phyloP scores from a whole-genome alignment of 176 grass and related monocot genomes.

The Ampelocalamus luodianensis region DNA sequence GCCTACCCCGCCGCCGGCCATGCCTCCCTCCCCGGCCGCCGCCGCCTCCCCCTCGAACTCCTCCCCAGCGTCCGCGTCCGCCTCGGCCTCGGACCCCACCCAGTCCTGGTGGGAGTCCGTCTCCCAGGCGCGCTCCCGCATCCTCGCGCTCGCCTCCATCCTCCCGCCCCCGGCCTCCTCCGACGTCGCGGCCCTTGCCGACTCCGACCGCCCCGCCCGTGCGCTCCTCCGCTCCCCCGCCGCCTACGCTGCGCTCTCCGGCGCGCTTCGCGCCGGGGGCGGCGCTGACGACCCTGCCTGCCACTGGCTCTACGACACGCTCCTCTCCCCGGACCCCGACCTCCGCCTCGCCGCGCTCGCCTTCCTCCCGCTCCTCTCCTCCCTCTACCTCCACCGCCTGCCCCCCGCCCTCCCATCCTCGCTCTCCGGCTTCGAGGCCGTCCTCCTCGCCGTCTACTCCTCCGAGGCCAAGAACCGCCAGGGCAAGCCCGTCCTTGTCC shows the following conservation, averaged over 20 bases:
- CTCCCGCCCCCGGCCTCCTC: conserved; percentile 46
- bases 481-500: conserved; percentile 82
- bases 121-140: conserved; percentile 79
- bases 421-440: conserved; percentile 91
- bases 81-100: conserved; percentile 44
- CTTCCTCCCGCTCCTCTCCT: conserved; percentile 84
- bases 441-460: conserved; percentile 91
- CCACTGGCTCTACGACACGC: conserved; percentile 98
- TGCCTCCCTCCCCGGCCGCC: conserved; percentile 46
- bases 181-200: conserved; percentile 73
- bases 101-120: conserved; percentile 95
- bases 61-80: conserved; percentile 32
- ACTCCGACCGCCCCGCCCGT: conserved; percentile 80
- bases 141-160: conserved; percentile 70
- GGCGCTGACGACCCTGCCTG: conserved; percentile 82
- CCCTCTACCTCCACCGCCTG: conserved; percentile 88
- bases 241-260: conserved; percentile 71
- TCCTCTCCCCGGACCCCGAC: conserved; percentile 84
- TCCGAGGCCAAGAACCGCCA: conserved; percentile 75
- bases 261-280: conserved; percentile 67
- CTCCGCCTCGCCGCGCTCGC: conserved; percentile 90
- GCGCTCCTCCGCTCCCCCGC: conserved; percentile 73
- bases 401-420: conserved; percentile 58
- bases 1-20: conserved; percentile 37
- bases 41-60: conserved; percentile 53